Conservation (phyloP, 345 rosid species). For the Carallia brachiata region DNA sequence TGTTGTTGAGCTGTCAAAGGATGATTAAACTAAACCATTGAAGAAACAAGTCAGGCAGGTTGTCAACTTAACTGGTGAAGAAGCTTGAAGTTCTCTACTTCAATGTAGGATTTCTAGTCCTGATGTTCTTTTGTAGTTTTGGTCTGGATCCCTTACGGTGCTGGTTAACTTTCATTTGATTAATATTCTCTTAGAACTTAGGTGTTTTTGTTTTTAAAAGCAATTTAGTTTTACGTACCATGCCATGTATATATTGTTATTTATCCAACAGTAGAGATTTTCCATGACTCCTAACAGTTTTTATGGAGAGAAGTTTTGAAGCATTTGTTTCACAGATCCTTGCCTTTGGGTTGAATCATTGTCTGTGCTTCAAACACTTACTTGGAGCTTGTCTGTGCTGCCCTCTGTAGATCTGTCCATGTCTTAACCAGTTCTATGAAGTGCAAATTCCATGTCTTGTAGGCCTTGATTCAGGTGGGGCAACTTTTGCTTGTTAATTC, state of each 20-base stretch:
- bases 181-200: neutral
- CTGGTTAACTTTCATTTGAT: neutral
- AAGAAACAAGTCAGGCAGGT: neutral
- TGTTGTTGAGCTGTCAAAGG: neutral
- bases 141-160: neutral
- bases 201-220: neutral
- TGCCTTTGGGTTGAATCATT: neutral
- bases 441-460: no score
- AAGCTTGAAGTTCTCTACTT: constrained; percentile 1
- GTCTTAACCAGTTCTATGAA: no score
- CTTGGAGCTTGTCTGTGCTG: no score
- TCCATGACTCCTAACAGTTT: constrained; percentile 6
- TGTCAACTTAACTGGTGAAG: constrained; percentile 14
- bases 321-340: neutral
- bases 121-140: neutral
- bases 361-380: neutral
- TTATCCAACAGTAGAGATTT: neutral
- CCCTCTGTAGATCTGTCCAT: no score
- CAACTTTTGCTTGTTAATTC: no score
- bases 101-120: constrained; percentile 8
- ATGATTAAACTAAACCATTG: neutral
- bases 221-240: no score
- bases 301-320: constrained; percentile 9
- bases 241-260: neutral
- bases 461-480: no score